phyloP scores from a whole-genome alignment of 176 grass and related monocot genomes.

The Oryza meyeriana region DNA sequence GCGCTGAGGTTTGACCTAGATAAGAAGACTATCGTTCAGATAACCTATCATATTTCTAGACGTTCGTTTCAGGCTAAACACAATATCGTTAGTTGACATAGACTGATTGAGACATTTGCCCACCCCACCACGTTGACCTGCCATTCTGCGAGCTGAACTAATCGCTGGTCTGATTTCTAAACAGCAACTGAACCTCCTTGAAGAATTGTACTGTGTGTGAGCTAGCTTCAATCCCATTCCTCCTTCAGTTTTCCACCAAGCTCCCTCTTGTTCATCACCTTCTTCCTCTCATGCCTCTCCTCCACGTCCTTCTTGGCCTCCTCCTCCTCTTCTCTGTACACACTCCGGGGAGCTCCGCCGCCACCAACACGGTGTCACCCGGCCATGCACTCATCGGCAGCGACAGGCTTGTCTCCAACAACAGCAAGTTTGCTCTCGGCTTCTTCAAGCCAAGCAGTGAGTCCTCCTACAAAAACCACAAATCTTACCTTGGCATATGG shows the following conservation, averaged over 20 bases:
- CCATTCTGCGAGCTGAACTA: neutral
- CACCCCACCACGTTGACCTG: neutral
- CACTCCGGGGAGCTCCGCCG: neutral
- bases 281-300: neutral
- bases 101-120: neutral
- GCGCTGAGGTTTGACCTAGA: neutral
- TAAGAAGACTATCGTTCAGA: neutral
- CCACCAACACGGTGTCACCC: neutral
- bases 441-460: slow-evolving; percentile 31
- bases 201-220: neutral
- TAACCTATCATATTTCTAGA: neutral
- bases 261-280: neutral
- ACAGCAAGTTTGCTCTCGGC: slow-evolving; percentile 57
- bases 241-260: neutral
- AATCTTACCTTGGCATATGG: slow-evolving; percentile 55
- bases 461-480: neutral
- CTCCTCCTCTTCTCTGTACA: neutral
- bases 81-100: too few relatives aligned
- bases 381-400: neutral
- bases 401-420: slow-evolving; percentile 38
- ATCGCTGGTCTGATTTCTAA: neutral
- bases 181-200: neutral
- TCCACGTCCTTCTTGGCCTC: neutral
- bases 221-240: neutral
- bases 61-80: neutral